Evolutionary conservation across 2,329 filamentous ascomycete genomes (phyloP).

Genomic region (Colletotrichum noveboracense): DNA sequence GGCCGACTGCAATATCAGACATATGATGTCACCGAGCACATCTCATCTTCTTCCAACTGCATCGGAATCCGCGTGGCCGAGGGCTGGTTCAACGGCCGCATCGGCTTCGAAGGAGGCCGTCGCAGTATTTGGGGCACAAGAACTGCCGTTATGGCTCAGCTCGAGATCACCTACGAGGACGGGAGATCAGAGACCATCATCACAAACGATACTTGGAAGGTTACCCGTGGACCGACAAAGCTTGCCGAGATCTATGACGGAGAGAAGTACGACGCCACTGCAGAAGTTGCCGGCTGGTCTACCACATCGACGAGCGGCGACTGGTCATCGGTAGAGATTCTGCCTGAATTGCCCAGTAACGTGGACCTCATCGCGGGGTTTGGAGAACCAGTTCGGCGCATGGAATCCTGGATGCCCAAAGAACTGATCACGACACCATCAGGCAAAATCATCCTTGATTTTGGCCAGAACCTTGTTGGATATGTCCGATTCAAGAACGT

Average conservation of each 20-base stretch:
- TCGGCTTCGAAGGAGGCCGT: slow-evolving; percentile 21
- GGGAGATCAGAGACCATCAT: background rate
- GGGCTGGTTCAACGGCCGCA: slow-evolving; percentile 46
- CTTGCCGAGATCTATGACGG: slow-evolving; percentile 22
- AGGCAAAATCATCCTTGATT: slow-evolving; percentile 44
- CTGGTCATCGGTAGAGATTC: background rate
- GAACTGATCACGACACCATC: slow-evolving; percentile 33
- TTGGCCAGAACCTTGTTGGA: slow-evolving; percentile 50
- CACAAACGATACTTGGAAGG: background rate
- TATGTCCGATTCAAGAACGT: slow-evolving; percentile 29
- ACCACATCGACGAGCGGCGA: background rate
- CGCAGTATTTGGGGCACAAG: slow-evolving; percentile 30
- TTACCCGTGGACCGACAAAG: background rate
- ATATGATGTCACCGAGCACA: slow-evolving; percentile 50
- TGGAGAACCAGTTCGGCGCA: slow-evolving; percentile 19
- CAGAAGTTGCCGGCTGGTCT: slow-evolving; percentile 1
- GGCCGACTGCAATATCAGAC: slow-evolving; percentile 57
- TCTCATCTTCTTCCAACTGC: slow-evolving; percentile 36
- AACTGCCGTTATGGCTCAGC: background rate
- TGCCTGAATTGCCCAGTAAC: background rate
- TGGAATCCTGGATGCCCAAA: slow-evolving; percentile 30
- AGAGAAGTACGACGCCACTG: slow-evolving; percentile 17
- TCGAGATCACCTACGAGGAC: background rate
- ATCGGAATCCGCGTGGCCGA: slow-evolving; percentile 48
- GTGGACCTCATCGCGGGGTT: background rate